phyloP scores from a whole-genome alignment of 2,329 filamentous ascomycete genomes.

The Leptographium lundbergii region DNA sequence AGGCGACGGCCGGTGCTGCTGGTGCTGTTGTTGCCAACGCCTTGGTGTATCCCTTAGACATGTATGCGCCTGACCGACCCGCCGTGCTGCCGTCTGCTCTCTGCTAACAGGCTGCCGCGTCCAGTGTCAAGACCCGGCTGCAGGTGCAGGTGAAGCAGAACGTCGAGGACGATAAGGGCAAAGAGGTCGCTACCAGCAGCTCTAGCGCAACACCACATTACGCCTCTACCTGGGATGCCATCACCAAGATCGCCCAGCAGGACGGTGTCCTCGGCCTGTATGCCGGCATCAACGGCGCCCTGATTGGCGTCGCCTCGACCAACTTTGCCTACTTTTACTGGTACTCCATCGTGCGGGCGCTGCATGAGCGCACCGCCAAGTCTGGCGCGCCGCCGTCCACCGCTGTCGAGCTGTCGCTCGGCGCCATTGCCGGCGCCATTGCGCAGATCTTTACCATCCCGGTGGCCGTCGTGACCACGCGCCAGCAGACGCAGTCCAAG shows the following conservation, averaged over 20 bases:
- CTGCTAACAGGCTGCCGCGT: slow-evolving; percentile 7
- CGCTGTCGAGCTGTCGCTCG: slow-evolving; percentile 68
- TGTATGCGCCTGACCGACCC: slow-evolving; percentile 44
- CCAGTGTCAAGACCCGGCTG: slow-evolving; percentile 84
- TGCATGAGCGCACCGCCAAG: slow-evolving; percentile 57
- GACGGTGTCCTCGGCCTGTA: slow-evolving; percentile 81
- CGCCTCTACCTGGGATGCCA: slow-evolving; percentile 74
- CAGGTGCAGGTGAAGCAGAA: slow-evolving; percentile 80
- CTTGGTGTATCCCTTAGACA: slow-evolving; percentile 89
- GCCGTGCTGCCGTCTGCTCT: slow-evolving; percentile 3
- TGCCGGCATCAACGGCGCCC: slow-evolving; percentile 71
- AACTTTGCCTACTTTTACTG: slow-evolving; percentile 99
- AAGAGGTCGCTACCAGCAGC: slow-evolving; percentile 26
- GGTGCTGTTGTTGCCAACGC: slow-evolving; percentile 93
- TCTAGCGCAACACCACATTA: slow-evolving; percentile 51
- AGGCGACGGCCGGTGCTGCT: slow-evolving; percentile 80
- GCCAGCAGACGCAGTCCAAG: slow-evolving; percentile 87
- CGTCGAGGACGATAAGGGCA: slow-evolving; percentile 25
- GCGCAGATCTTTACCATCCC: slow-evolving; percentile 96
- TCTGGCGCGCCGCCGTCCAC: slow-evolving; percentile 52
- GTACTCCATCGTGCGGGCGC: slow-evolving; percentile 76
- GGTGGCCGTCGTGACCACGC: slow-evolving; percentile 86
- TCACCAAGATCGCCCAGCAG: slow-evolving; percentile 66
- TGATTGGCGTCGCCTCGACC: slow-evolving; percentile 87
- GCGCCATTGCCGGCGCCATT: slow-evolving; percentile 76